phyloP scores from a whole-genome alignment of 805 yeast species.

The Pichia exigua region DNA sequence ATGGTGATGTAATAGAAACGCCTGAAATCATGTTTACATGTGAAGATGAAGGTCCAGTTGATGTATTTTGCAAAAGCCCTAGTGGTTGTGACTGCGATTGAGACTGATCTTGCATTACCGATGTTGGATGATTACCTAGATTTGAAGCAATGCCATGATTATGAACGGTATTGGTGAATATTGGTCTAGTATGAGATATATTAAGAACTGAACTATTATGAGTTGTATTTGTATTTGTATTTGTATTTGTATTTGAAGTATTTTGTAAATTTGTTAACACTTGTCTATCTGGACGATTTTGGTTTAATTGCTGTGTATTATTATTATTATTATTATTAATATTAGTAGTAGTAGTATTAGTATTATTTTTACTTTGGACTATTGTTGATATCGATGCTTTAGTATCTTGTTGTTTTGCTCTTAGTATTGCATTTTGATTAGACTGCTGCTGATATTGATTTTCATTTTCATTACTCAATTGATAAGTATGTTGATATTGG shows the following conservation, averaged over 20 bases:
- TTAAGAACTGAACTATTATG: conserved; percentile 5
- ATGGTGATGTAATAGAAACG: conserved; percentile 42
- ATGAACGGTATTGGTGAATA: conserved; percentile 3
- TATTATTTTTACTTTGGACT: not conserved
- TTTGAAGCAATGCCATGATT: conserved; percentile 6
- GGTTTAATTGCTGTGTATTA: not conserved
- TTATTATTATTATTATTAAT: conserved; percentile 3
- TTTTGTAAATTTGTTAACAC: conserved; percentile 2
- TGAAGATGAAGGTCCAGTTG: not conserved
- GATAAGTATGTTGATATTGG: not conserved
- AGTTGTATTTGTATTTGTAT: not conserved
- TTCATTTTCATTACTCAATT: not conserved
- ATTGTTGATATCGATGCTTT: not conserved
- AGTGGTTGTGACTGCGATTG: conserved; percentile 7
- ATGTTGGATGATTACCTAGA: not conserved
- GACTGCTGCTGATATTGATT: not conserved
- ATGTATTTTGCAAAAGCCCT: not conserved
- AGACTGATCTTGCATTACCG: not conserved
- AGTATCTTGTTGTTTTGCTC: not conserved
- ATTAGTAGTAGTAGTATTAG: too few species aligned
- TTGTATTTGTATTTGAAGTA: not conserved
- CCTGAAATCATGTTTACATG: conserved; percentile 32
- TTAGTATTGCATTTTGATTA: not conserved
- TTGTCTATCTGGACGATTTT: not conserved
- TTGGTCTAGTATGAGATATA: conserved; percentile 9